phyloP scores from a whole-genome alignment of 2,329 filamentous ascomycete genomes.

The Fusarium sororula region DNA sequence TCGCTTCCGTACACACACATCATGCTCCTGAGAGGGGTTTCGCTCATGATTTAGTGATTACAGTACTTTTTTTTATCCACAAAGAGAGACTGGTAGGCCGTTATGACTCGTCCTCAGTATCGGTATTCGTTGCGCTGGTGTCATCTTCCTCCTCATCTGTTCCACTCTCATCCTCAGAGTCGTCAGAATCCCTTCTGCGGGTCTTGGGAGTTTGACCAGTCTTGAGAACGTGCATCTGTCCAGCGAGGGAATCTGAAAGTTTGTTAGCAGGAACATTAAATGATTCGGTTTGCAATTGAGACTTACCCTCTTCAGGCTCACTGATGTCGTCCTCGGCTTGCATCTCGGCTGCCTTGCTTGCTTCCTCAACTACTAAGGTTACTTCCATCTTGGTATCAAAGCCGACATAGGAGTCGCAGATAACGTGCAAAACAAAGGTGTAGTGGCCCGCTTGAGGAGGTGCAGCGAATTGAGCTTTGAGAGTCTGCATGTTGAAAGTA shows the following conservation, averaged over 20 bases:
- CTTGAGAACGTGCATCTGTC: conserved; percentile 90
- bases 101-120: conserved; percentile 70
- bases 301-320: conserved; percentile 94
- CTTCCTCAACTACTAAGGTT: conserved; percentile 87
- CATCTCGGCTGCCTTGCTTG: conserved; percentile 82
- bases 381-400: conserved; percentile 94
- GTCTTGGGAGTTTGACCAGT: conserved; percentile 70
- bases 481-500: conserved; percentile 93
- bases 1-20: conserved; percentile 4
- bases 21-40: conserved; percentile 7
- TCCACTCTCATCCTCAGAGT: conserved; percentile 83
- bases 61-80: conserved; percentile 21
- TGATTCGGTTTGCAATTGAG: neutral
- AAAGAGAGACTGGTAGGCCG: neutral
- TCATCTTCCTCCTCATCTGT: conserved; percentile 75
- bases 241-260: conserved; percentile 80
- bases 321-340: conserved; percentile 93
- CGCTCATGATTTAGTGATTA: conserved; percentile 10
- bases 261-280: conserved; percentile 35
- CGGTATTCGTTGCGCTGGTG: conserved; percentile 74
- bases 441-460: conserved; percentile 93
- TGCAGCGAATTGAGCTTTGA: conserved; percentile 97
- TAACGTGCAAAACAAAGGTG: conserved; percentile 91
- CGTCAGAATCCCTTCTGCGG: conserved; percentile 63
- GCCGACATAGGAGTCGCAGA: conserved; percentile 95